Base-by-base conservation (phyloP, 768 basidiomycete genomes). In the Phlebiopsis flavidoalba region DNA sequence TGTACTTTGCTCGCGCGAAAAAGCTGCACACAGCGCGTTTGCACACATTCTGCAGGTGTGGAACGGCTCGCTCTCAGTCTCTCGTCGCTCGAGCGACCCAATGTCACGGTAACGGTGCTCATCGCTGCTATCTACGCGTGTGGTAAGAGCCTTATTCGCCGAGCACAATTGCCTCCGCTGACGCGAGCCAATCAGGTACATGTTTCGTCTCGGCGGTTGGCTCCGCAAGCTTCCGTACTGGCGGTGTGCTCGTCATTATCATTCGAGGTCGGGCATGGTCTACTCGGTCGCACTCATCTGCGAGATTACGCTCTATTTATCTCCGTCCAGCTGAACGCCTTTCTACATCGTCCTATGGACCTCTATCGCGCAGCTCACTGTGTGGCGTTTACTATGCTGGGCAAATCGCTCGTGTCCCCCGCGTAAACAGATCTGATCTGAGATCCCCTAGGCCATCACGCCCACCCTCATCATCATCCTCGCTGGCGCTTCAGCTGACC, bases 311-410 rank as follows among this genome's bases (percentile, higher is more conserved):
- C 70, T 74, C 49, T 76, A 75, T 62, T 72, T 72, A n/a, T n/a
- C n/a, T n/a, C n/a, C 66, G 45, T 71, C n/a, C 62, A 65, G 26
- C 68, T 65, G 19, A 74, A 73, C 60, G 70, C 71, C 15, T 72
- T n/a, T 76, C 64, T 75, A 75, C 66, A 75, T 75, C 55, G 63
- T 75, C n/a, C n/a, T 73, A 73, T 49, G n/a, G 75, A 76, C 60
- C 70, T n/a, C 74, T n/a, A 71, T 73, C 64, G 72, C 71, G 26
- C 73, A 75, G 64, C 67, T 72, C 26, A 72, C 71, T 19, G 71
- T 71, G 31, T n/a, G n/a, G n/a, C 26, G 69, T 53, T 26, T 26
- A 26, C 26, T 31, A 43, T 17, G 8, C 37, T 40, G 37, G 7
- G 37, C 37, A 14, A 40, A 55, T 15, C 48, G 19, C 40, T 43